Percentiles rank a stretch among this genome's conserved stretches.
Evolutionary conservation across 129 eudicot species (phyloP).

Genomic region (Artemisia tridentata): DNA sequence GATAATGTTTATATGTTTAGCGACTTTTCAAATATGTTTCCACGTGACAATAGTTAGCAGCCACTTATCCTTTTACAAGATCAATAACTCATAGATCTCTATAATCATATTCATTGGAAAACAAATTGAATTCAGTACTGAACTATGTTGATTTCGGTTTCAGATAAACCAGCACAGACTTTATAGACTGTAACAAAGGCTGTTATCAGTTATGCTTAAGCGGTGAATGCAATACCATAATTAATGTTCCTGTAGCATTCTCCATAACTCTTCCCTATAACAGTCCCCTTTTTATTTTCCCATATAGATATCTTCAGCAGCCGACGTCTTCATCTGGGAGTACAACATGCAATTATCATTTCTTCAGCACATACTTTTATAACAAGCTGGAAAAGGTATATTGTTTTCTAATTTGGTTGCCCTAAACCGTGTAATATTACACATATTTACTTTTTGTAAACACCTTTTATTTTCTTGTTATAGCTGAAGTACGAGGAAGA

Average conservation of each 20-base stretch:
- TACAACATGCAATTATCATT: slow-evolving; percentile 46
- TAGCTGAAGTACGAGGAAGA: slow-evolving; percentile 57
- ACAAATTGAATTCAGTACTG: no score
- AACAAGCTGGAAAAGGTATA: slow-evolving; percentile 81
- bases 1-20: no score
- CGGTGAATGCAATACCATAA: no score
- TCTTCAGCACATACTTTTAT: slow-evolving; percentile 89
- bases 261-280: background rate
- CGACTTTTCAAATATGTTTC: no score
- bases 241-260: background rate
- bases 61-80: no score
- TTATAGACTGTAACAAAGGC: no score
- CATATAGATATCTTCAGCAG: slow-evolving; percentile 70
- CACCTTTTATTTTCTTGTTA: slow-evolving; percentile 17
- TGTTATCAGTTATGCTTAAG: no score
- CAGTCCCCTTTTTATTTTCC: slow-evolving; percentile 3
- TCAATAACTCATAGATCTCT: no score
- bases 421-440: background rate
- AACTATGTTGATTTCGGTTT: no score
- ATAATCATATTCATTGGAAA: no score
- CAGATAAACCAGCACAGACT: no score
- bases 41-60: no score
- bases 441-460: background rate
- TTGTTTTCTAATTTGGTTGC: slow-evolving; percentile 2
- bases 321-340: slow-evolving; percentile 31